phyloP scores from a whole-genome alignment of 805 yeast genomes.

The Starmera caribaea region DNA sequence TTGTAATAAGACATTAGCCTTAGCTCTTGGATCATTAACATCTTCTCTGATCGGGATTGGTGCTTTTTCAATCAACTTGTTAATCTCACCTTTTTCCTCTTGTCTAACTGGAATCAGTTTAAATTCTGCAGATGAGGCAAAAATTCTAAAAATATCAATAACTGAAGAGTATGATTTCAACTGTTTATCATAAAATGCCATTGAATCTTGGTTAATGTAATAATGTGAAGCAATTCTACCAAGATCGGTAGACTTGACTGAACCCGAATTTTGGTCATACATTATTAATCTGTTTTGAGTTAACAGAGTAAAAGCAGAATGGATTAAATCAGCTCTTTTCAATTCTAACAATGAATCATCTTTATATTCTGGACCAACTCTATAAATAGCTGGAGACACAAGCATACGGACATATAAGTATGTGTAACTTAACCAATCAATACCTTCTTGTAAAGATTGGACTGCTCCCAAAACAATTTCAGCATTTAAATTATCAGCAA shows the following conservation, averaged over 20 bases:
- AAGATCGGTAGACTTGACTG: slow-evolving; percentile 49
- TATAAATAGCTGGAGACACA: slow-evolving; percentile 62
- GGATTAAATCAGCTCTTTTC: slow-evolving; percentile 59
- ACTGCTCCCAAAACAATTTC: slow-evolving; percentile 74
- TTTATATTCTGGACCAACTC: slow-evolving; percentile 57
- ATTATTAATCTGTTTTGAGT: slow-evolving; percentile 45
- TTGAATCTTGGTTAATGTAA: slow-evolving; percentile 70
- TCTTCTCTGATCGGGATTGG: slow-evolving; percentile 83
- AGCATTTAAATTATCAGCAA: slow-evolving; percentile 77
- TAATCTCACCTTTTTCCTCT: slow-evolving; percentile 73
- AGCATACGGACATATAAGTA: slow-evolving; percentile 76
- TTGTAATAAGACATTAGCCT: slow-evolving; percentile 72
- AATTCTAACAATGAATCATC: slow-evolving; percentile 37
- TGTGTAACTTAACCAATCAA: slow-evolving; percentile 71
- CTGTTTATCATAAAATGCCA: slow-evolving; percentile 52
- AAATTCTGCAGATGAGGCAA: slow-evolving; percentile 80
- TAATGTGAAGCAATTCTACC: slow-evolving; percentile 83
- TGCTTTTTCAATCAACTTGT: slow-evolving; percentile 55
- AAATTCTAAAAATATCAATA: slow-evolving; percentile 68
- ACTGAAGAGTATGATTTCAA: slow-evolving; percentile 57
- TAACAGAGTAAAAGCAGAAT: slow-evolving; percentile 63
- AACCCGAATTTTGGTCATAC: slow-evolving; percentile 43
- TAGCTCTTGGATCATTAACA: slow-evolving; percentile 62
- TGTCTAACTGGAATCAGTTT: slow-evolving; percentile 72
- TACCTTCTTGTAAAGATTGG: slow-evolving; percentile 50